phyloP scores from a whole-genome alignment of 176 grass and related monocot species.

The Phoenix dactylifera region DNA sequence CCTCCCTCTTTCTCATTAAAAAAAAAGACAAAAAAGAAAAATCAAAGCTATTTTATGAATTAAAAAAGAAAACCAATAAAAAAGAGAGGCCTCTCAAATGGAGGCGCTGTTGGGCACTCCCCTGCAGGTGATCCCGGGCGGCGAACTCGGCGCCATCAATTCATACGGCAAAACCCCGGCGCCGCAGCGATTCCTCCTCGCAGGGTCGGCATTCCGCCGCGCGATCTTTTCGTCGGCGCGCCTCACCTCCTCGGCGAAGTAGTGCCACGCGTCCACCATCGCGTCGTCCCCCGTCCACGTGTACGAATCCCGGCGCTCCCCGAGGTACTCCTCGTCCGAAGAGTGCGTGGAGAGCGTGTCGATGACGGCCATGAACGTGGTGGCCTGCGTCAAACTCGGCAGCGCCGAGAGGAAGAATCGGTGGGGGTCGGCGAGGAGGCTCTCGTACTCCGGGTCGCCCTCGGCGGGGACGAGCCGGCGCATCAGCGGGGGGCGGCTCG shows the following conservation, averaged over 20 bases:
- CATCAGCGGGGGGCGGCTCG: constrained; percentile 86
- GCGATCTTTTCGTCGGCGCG: constrained; percentile 66
- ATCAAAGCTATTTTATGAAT: too few relatives aligned
- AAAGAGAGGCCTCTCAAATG: constrained; percentile 24
- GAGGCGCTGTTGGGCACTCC: constrained; percentile 83
- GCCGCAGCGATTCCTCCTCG: constrained; percentile 56
- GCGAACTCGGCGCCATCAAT: constrained; percentile 76
- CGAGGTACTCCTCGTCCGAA: constrained; percentile 85
- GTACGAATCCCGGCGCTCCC: constrained; percentile 48
- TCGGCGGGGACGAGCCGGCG: constrained; percentile 71
- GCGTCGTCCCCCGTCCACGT: constrained; percentile 64
- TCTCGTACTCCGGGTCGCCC: constrained; percentile 70
- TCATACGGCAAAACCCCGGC: constrained; percentile 89
- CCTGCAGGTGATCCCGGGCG: constrained; percentile 74
- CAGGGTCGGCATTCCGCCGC: constrained; percentile 47
- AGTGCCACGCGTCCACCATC: constrained; percentile 34
- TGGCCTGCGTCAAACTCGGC: constrained; percentile 76
- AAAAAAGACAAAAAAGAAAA: too few relatives aligned
- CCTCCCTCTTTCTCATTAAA: too few relatives aligned
- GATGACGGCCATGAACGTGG: constrained; percentile 97
- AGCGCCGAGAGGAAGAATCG: constrained; percentile 80
- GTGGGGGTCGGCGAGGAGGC: constrained; percentile 60
- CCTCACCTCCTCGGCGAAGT: constrained; percentile 48
- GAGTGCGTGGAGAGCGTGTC: constrained; percentile 98
- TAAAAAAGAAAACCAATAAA: too few relatives aligned